A percentile compares a stretch with the other conserved stretches of the same genome.
Evolutionary conservation across 2,329 filamentous ascomycete genomes (phyloP).

Genomic region (Metarhizium guizhouense): DNA sequence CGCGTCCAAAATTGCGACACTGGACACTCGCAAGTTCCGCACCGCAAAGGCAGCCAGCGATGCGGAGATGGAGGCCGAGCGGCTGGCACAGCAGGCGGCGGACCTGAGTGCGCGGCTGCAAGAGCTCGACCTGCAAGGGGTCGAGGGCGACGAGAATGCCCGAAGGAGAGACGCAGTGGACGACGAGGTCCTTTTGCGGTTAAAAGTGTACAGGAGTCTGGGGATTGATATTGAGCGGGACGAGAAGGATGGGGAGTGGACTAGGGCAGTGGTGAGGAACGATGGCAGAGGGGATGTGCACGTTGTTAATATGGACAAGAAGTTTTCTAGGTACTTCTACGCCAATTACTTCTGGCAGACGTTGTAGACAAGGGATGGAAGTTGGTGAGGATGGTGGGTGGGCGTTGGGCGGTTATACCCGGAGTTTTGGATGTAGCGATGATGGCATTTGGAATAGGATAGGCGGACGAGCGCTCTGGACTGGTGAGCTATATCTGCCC

Average conservation of each 20-base stretch:
- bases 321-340: constrained; percentile 86
- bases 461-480: no score
- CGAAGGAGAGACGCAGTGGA: constrained; percentile 38
- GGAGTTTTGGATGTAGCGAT: not conserved
- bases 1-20: constrained; percentile 71
- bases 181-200: constrained; percentile 60
- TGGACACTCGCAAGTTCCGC: constrained; percentile 91
- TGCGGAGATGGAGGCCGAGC: constrained; percentile 88
- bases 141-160: constrained; percentile 52
- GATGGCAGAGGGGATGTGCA: constrained; percentile 84
- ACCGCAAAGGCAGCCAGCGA: constrained; percentile 87
- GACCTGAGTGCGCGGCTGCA: constrained; percentile 66
- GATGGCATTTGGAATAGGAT: not conserved
- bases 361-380: constrained; percentile 36
- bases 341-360: constrained; percentile 95
- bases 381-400: not conserved
- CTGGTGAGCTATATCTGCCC: not conserved
- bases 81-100: constrained; percentile 70
- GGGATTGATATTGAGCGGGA: constrained; percentile 82
- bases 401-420: not conserved
- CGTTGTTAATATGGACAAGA: constrained; percentile 87
- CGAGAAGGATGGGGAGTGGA: constrained; percentile 68
- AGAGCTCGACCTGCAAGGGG: constrained; percentile 77
- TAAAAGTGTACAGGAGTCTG: constrained; percentile 85
- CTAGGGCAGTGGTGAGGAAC: constrained; percentile 77